Percentiles rank a stretch among this genome's conserved stretches.
phyloP scores from a whole-genome alignment of 352 stramenopile genomes.

The Globisporangium cystogenes region DNA sequence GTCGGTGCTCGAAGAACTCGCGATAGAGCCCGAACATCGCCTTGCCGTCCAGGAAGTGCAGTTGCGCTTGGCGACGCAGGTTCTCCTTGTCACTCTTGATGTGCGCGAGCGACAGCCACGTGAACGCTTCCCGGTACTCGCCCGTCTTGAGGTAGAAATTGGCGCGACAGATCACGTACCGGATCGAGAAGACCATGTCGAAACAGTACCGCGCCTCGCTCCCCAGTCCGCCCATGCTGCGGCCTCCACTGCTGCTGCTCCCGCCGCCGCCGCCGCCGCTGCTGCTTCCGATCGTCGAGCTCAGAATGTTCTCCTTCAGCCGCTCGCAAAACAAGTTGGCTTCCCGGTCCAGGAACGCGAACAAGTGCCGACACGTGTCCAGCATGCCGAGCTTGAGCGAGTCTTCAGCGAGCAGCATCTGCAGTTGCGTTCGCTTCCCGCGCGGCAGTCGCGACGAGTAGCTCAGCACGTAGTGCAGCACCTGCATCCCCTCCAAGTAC shows the following conservation, averaged over 20 bases:
- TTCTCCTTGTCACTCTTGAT: slow-evolving; percentile 77
- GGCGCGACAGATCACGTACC: slow-evolving; percentile 62
- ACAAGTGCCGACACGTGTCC: slow-evolving; percentile 71
- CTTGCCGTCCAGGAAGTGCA: slow-evolving; percentile 63
- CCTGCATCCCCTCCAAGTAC: slow-evolving; percentile 71
- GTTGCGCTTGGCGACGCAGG: slow-evolving; percentile 52
- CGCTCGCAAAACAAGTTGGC: slow-evolving; percentile 70
- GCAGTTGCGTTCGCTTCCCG: slow-evolving; percentile 71
- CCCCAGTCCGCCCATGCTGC: slow-evolving; percentile 57
- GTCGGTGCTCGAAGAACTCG: slow-evolving; percentile 41
- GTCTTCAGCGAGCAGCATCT: slow-evolving; percentile 78
- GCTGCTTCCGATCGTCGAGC: slow-evolving; percentile 11
- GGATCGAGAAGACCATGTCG: slow-evolving; percentile 71
- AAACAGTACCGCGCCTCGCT: slow-evolving; percentile 77
- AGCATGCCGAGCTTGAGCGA: slow-evolving; percentile 68
- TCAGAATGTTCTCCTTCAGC: slow-evolving; percentile 54
- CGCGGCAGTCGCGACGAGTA: slow-evolving; percentile 67
- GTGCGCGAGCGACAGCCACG: slow-evolving; percentile 71
- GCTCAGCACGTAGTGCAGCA: slow-evolving; percentile 72
- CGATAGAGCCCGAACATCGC: slow-evolving; percentile 46
- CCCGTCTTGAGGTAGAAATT: slow-evolving; percentile 56
- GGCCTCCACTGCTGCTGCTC: slow-evolving; percentile 49
- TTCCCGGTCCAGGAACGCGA: slow-evolving; percentile 66
- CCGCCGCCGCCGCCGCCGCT: slow-evolving; percentile 51
- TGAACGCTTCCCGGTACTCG: slow-evolving; percentile 52